phyloP scores from a whole-genome alignment of 2,329 filamentous ascomycete species.

The Phialophora expanda region DNA sequence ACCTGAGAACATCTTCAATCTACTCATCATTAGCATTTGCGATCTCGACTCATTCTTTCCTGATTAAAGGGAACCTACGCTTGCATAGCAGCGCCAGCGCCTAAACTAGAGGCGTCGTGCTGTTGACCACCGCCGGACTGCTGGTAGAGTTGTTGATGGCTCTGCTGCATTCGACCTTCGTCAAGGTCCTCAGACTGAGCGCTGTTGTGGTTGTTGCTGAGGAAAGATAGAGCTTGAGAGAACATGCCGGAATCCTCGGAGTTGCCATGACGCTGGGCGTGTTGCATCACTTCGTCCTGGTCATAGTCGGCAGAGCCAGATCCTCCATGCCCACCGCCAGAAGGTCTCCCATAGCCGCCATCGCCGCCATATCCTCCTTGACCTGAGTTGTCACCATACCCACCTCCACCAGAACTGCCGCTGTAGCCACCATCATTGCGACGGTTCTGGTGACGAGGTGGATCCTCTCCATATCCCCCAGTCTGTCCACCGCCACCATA shows the following conservation, averaged over 20 bases:
- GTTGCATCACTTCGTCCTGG: constrained; percentile 58
- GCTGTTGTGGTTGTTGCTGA: constrained; percentile 60
- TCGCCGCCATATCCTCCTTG: constrained; percentile 16
- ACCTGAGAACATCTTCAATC: constrained; percentile 66
- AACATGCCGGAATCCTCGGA: constrained; percentile 61
- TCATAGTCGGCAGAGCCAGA: constrained; percentile 51
- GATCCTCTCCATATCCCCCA: constrained; percentile 18
- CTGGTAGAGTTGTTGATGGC: constrained; percentile 77
- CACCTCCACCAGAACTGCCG: constrained; percentile 39
- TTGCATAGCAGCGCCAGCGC: constrained; percentile 57
- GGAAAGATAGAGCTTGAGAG: constrained; percentile 60
- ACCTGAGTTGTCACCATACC: constrained; percentile 28
- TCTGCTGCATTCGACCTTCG: constrained; percentile 64
- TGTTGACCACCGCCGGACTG: constrained; percentile 54
- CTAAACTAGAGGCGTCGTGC: constrained; percentile 54
- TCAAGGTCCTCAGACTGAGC: constrained; percentile 57
- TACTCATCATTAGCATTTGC: neutral
- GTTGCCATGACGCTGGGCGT: constrained; percentile 62
- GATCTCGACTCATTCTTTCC: neutral
- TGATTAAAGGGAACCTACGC: constrained; percentile 45
- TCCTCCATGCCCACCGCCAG: constrained; percentile 43
- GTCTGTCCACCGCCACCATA: neutral
- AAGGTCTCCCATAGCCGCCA: constrained; percentile 33
- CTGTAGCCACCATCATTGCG: constrained; percentile 32
- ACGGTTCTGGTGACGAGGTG: constrained; percentile 26